A percentile compares a stretch with the other conserved stretches of the same genome.
Evolutionary conservation across 805 yeast species (phyloP).

Genomic region (Dipodascopsis uninucleata): DNA sequence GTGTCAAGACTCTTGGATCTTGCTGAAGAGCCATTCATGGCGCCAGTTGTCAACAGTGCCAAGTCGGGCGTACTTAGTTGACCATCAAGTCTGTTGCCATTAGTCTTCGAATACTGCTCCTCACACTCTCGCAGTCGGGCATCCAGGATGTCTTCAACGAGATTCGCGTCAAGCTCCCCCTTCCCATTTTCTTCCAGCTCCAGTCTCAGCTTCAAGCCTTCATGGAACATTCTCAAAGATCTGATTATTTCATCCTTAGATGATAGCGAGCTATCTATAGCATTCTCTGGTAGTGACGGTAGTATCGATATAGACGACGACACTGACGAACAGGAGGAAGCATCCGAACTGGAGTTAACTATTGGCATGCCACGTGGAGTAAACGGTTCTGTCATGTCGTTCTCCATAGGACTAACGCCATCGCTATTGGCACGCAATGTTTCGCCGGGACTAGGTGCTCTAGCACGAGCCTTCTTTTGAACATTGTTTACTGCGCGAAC

Average conservation of each 20-base stretch:
- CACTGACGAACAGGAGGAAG: background rate
- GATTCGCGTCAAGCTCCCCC: slow-evolving; percentile 1
- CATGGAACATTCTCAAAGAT: slow-evolving; percentile 10
- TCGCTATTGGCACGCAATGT: background rate
- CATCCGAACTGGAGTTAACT: too few relatives aligned
- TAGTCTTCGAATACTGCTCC: background rate
- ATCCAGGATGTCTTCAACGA: background rate
- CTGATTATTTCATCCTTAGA: slow-evolving; percentile 1
- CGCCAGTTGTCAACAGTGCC: background rate
- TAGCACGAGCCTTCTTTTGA: background rate
- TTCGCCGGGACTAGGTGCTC: background rate
- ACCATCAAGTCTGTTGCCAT: slow-evolving; percentile 3
- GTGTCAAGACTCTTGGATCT: slow-evolving; percentile 7
- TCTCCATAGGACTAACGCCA: background rate
- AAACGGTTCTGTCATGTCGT: background rate
- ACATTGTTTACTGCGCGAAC: slow-evolving; percentile 14
- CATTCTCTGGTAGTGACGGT: background rate
- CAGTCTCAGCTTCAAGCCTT: slow-evolving; percentile 8
- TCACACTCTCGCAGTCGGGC: background rate
- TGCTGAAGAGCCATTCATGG: background rate
- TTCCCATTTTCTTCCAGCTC: slow-evolving; percentile 7
- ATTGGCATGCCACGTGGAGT: too few relatives aligned
- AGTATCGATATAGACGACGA: background rate
- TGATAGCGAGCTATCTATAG: background rate
- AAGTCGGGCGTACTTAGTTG: background rate